These are phyloP conservation scores for Penicillium salamii DNA, from an alignment of 495 filamentous ascomycete species.

Conservation along the genomic window DNA sequence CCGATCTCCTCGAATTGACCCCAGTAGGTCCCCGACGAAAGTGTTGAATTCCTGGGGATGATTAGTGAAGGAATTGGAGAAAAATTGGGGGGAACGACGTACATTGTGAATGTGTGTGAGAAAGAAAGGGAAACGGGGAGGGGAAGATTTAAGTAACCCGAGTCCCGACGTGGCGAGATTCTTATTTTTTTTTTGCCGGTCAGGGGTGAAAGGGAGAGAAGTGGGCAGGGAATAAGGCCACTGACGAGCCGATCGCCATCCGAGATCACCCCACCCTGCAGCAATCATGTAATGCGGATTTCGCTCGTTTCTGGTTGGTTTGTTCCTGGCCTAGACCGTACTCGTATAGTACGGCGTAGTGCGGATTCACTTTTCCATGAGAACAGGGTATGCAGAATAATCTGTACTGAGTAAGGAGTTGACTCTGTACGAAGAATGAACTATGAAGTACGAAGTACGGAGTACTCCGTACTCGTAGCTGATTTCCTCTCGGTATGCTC, in stretches of 20 bases:
- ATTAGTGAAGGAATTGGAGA: background rate
- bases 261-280: slow-evolving; percentile 20
- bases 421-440: no score
- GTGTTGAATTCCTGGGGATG: slow-evolving; percentile 53
- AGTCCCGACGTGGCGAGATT: background rate
- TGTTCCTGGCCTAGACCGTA: no score
- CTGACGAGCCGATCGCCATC: slow-evolving; percentile 35
- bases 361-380: no score
- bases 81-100: background rate
- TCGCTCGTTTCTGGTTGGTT: slow-evolving; percentile 18
- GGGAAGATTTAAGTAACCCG: background rate
- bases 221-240: slow-evolving; percentile 30
- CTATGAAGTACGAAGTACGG: no score
- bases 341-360: no score
- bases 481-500: background rate
- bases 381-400: no score
- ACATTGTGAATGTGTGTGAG: slow-evolving; percentile 2
- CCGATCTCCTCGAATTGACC: slow-evolving; percentile 83
- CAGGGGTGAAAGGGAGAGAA: slow-evolving; percentile 1
- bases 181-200: no score
- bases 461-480: background rate
- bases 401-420: no score
- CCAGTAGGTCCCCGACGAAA: slow-evolving; percentile 65
- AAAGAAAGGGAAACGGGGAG: background rate
- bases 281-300: slow-evolving; percentile 16